A percentile compares a stretch with the other conserved stretches of the same genome.
Conservation (phyloP, 345 rosid genomes). For the Populus pruinosa region DNA sequence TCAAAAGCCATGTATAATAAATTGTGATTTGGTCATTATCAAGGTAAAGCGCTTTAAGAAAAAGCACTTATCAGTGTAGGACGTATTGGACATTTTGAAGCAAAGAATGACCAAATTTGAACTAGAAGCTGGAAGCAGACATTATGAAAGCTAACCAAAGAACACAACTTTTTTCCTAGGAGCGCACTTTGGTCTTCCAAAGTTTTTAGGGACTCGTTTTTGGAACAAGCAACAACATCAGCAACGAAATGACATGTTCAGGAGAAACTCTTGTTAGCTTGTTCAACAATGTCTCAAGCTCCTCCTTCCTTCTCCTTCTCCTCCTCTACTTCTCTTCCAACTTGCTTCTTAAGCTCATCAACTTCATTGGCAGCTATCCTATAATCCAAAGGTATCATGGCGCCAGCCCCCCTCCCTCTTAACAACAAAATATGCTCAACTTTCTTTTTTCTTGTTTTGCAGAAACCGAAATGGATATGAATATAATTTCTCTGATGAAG, state of each 20-base stretch:
- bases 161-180: slow-evolving; percentile 8
- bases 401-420: background rate
- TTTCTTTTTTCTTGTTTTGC: slow-evolving; percentile 2
- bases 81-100: slow-evolving; percentile 16
- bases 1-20: too few species aligned
- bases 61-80: slow-evolving; percentile 2
- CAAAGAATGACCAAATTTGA: slow-evolving; percentile 24
- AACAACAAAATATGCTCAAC: background rate
- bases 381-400: slow-evolving; percentile 55
- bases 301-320: slow-evolving; percentile 62
- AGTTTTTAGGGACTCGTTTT: slow-evolving; percentile 16
- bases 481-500: slow-evolving; percentile 59
- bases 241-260: slow-evolving; percentile 69
- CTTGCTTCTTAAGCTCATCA: slow-evolving; percentile 48
- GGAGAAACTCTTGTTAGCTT: slow-evolving; percentile 66
- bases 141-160: slow-evolving; percentile 20
- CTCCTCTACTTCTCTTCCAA: slow-evolving; percentile 60
- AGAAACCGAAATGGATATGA: slow-evolving; percentile 62
- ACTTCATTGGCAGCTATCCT: slow-evolving; percentile 65
- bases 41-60: background rate
- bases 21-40: background rate
- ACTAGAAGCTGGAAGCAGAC: background rate
- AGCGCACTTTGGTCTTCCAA: slow-evolving; percentile 26
- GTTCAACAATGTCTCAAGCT: slow-evolving; percentile 71
- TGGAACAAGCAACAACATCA: slow-evolving; percentile 18